phyloP scores from a whole-genome alignment of 306 rosid species.

The Quercus engelmannii region DNA sequence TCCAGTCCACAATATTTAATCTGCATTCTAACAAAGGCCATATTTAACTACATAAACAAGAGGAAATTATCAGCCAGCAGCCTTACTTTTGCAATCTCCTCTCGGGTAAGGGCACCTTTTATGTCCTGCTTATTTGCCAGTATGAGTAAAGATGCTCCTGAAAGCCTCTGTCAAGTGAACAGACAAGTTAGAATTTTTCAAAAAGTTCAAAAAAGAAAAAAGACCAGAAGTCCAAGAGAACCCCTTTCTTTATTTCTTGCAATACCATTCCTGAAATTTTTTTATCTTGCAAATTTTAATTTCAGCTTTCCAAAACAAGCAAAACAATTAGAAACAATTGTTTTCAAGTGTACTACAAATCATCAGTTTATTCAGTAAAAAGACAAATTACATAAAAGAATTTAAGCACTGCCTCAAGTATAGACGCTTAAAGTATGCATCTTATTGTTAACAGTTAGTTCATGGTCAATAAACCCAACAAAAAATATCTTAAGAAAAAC shows the following conservation, averaged over 20 bases:
- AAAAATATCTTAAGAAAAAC: background rate
- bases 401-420: background rate
- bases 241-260: background rate
- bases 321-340: background rate
- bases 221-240: background rate
- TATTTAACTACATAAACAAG: background rate
- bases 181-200: conserved; percentile 4
- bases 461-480: background rate
- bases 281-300: background rate
- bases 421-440: background rate
- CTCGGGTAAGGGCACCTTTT: conserved; percentile 70
- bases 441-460: background rate
- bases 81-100: conserved; percentile 71
- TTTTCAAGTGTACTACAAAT: background rate
- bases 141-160: conserved; percentile 81
- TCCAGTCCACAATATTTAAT: background rate
- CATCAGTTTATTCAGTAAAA: background rate
- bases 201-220: background rate
- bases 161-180: conserved; percentile 56
- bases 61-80: background rate
- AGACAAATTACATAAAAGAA: background rate
- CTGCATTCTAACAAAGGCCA: background rate
- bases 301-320: background rate
- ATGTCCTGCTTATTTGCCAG: conserved; percentile 95
- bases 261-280: background rate